Conservation (phyloP, 768 basidiomycete genomes). For the Chalciporus pseudorubinellus region DNA sequence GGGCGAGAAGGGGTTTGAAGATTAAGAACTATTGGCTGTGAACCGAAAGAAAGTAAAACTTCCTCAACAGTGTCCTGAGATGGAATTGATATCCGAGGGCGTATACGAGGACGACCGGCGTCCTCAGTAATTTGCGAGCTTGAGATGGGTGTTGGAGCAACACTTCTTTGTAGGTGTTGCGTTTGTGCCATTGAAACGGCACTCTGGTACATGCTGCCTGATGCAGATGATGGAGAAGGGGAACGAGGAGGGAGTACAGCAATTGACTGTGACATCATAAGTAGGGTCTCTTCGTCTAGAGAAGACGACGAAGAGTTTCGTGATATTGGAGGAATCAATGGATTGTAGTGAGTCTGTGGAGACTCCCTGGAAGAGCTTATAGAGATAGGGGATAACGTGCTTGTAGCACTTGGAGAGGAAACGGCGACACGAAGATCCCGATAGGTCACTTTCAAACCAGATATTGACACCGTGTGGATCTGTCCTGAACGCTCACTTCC, state of each 20-base stretch:
- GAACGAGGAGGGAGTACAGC: slow-evolving; percentile 54
- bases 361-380: slow-evolving; percentile 14
- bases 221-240: slow-evolving; percentile 46
- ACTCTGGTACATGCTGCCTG: slow-evolving; percentile 78
- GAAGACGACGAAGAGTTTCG: slow-evolving; percentile 56
- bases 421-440: slow-evolving; percentile 38
- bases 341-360: slow-evolving; percentile 4
- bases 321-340: slow-evolving; percentile 28
- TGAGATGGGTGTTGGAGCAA: background rate
- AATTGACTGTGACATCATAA: slow-evolving; percentile 76
- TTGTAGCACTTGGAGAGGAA: slow-evolving; percentile 19
- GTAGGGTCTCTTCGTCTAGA: slow-evolving; percentile 61
- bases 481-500: slow-evolving; percentile 23
- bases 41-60: slow-evolving; percentile 57
- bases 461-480: slow-evolving; percentile 51
- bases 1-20: slow-evolving; percentile 46
- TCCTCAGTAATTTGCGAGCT: background rate
- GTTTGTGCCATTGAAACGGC: slow-evolving; percentile 45
- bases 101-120: slow-evolving; percentile 1
- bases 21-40: slow-evolving; percentile 56
- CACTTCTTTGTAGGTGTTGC: background rate
- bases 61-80: slow-evolving; percentile 35
- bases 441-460: slow-evolving; percentile 54
- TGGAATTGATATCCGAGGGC: slow-evolving; percentile 8
- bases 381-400: slow-evolving; percentile 28